These are phyloP conservation scores for Tilletia walkeri DNA, from an alignment of 1,284 basidiomycete species.

Conservation along the genomic window DNA sequence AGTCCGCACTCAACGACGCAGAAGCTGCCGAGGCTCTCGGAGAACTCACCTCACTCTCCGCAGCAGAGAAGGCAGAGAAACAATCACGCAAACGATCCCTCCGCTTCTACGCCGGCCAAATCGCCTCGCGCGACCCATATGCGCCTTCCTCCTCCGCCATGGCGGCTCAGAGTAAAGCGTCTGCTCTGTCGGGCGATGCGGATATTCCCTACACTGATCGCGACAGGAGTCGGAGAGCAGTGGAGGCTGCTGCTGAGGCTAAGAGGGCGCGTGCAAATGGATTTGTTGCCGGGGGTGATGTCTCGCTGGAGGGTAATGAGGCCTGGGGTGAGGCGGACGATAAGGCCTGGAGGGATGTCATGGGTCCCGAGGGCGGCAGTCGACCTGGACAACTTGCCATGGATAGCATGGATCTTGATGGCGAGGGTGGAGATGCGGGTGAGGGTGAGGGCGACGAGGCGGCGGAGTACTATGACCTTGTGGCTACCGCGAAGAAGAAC, in stretches of 20 bases:
- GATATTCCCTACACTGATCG: conserved; percentile 54
- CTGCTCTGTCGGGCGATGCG: conserved; percentile 44
- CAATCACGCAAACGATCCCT: conserved; percentile 38
- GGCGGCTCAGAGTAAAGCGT: conserved; percentile 25
- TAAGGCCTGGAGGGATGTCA: conserved; percentile 45
- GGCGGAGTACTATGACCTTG: conserved; percentile 52
- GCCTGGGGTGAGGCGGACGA: conserved; percentile 48
- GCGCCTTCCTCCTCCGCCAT: conserved; percentile 26
- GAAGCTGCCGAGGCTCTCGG: conserved; percentile 37
- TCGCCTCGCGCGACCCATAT: conserved; percentile 17
- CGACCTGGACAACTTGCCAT: not conserved
- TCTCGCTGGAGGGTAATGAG: conserved; percentile 30
- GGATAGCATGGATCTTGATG: not conserved
- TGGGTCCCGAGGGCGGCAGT: conserved; percentile 20
- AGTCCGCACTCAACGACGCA: conserved; percentile 22
- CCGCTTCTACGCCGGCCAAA: conserved; percentile 50
- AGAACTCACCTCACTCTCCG: conserved; percentile 43
- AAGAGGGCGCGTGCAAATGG: conserved; percentile 32
- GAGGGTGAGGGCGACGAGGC: conserved; percentile 35
- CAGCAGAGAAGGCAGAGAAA: conserved; percentile 45
- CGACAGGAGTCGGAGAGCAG: conserved; percentile 44
- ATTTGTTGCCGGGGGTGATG: conserved; percentile 22
- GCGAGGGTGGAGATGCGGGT: conserved; percentile 18
- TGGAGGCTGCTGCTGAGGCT: conserved; percentile 44
- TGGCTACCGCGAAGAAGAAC: conserved; percentile 34